phyloP scores from a whole-genome alignment of 257 asterid genomes.

The Solanum acaule region DNA sequence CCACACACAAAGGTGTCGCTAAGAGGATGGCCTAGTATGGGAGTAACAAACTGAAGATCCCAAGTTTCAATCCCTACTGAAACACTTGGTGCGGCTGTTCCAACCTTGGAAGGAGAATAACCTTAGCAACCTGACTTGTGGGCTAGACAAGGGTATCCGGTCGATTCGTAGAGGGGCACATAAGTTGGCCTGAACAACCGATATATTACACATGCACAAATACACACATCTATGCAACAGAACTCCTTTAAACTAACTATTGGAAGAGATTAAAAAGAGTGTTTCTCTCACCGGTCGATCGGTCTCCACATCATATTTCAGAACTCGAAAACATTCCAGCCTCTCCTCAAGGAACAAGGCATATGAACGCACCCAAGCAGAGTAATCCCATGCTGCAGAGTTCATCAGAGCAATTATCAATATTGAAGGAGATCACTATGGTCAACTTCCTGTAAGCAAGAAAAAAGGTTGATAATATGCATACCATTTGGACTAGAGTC shows the following conservation, averaged over 20 bases:
- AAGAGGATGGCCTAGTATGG: background rate
- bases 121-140: background rate
- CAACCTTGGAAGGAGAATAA: background rate
- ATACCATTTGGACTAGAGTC: constrained; percentile 95
- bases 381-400: constrained; percentile 90
- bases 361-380: constrained; percentile 92
- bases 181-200: background rate
- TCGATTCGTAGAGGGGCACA: background rate
- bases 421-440: background rate
- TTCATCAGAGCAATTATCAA: constrained; percentile 8
- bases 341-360: constrained; percentile 95
- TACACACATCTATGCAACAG: background rate
- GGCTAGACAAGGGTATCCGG: background rate
- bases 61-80: background rate
- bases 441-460: background rate
- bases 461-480: background rate
- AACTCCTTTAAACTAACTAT: background rate
- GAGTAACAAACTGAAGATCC: background rate
- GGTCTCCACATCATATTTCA: constrained; percentile 77
- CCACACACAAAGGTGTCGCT: background rate
- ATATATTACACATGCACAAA: background rate
- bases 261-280: background rate
- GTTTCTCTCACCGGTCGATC: constrained; percentile 53
- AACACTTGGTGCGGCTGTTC: background rate
- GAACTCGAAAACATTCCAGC: constrained; percentile 78